These are phyloP conservation scores for Phytophthora sp. DNA, from an alignment of 352 stramenopile species.

Conservation along the genomic window DNA sequence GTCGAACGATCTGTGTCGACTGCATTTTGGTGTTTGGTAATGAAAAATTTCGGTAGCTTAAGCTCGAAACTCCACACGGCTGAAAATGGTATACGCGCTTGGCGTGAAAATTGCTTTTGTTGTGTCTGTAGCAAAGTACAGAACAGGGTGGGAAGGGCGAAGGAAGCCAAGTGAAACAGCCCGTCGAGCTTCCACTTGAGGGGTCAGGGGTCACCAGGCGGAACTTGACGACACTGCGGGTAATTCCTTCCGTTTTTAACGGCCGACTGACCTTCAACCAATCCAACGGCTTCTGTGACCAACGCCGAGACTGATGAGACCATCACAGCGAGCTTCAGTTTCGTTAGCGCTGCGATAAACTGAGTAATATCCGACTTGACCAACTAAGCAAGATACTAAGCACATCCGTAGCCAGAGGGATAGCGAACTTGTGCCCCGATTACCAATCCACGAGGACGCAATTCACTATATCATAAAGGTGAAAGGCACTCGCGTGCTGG, in stretches of 20 bases:
- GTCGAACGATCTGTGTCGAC: constrained; percentile 2
- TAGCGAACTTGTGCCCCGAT: too few species aligned
- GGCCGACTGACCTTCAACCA: constrained; percentile 13
- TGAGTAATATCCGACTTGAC: too few species aligned
- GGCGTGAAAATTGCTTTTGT: constrained; percentile 25
- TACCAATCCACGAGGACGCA: too few species aligned
- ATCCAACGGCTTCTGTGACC: constrained; percentile 5
- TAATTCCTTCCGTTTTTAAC: constrained; percentile 36
- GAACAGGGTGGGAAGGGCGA: constrained; percentile 19
- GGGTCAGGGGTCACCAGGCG: constrained; percentile 9
- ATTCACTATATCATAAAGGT: too few species aligned
- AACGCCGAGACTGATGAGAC: constrained; percentile 17
- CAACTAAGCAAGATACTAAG: too few species aligned
- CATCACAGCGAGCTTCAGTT: constrained; percentile 5
- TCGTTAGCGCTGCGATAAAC: constrained; percentile 5
- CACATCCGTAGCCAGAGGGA: too few species aligned
- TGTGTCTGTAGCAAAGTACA: constrained; percentile 13
- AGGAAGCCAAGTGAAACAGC: constrained; percentile 35
- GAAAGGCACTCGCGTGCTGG: constrained; percentile 1
- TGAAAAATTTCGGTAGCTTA: constrained; percentile 10
- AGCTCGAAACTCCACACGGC: constrained; percentile 4
- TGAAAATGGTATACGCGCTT: constrained; percentile 29
- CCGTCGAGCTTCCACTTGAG: constrained; percentile 4
- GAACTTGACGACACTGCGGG: constrained; percentile 32
- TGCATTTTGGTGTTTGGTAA: constrained; percentile 20